Conservation (phyloP, 2,329 filamentous ascomycete genomes). For the Neobulgaria alba region DNA sequence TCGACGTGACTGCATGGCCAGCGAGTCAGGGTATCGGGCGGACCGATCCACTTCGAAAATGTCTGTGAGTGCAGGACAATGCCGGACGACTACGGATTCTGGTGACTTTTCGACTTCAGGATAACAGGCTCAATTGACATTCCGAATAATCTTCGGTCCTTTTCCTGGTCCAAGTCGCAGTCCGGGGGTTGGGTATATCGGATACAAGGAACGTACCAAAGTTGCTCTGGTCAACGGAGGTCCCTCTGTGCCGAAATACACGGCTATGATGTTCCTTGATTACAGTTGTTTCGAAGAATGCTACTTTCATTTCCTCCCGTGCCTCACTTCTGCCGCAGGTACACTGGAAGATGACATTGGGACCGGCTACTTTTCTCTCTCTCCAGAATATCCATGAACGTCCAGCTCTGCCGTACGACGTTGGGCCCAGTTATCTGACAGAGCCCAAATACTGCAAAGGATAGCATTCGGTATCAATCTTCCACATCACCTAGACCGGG, state of each 20-base stretch:
- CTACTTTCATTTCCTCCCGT: not conserved
- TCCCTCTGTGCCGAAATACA: no score
- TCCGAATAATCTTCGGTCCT: no score
- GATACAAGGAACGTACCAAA: no score
- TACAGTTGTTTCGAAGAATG: not conserved
- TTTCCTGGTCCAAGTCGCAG: no score
- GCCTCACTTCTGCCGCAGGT: not conserved
- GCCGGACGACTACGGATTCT: no score
- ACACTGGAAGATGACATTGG: not conserved
- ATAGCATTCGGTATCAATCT: not conserved
- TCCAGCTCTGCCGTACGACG: constrained; percentile 2
- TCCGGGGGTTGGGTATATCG: no score
- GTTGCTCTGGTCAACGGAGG: no score
- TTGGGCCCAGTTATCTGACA: constrained; percentile 1
- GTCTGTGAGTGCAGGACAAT: no score
- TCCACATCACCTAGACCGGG: constrained; percentile 4
- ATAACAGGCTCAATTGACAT: not conserved
- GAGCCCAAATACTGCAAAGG: not conserved
- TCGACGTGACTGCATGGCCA: not conserved
- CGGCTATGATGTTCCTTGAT: no score
- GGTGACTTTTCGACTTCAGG: not conserved
- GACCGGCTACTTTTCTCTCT: not conserved
- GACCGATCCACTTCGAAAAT: not conserved
- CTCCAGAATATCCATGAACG: not conserved
- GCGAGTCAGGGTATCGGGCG: not conserved